Base-by-base conservation (phyloP, 2,329 filamentous ascomycete genomes). In the Lizonia empirigonia region DNA sequence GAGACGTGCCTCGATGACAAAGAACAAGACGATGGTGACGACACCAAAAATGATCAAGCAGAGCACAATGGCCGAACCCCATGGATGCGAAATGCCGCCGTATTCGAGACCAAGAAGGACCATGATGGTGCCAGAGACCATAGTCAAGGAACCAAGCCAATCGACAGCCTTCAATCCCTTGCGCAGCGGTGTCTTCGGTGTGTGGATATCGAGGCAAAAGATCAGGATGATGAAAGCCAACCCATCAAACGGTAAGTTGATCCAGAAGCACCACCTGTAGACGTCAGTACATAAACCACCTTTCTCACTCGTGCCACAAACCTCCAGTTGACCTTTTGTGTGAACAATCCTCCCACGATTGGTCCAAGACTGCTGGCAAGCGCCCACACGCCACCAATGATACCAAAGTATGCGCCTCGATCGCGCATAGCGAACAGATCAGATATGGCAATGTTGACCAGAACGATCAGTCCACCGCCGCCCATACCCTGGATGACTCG, bases 61-160 rank as follows among this genome's bases (percentile, higher is more conserved):
- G 62, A 96, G 81, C 24, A 92, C 88, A 1, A 83, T 86, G 1
- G 88, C 79, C 0, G 88, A 92, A 44, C 76, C 74, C 91, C 91
- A 96, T 1, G 91, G 87, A 57, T 83, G 84, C 18, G 80, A 49
- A 12, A 91, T 82, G 39, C 90, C 91, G 46, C 91, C 92, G 55
- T 93, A 90, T 67, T 95, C 88, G 9, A 96, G 82, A 0, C 91
- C 92, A 33, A 96, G 84, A 4, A 96, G 83, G 58, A 96, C 80
- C 89, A 96, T 93, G 16, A 95, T 78, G 0, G 89, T 92, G 16
- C 87, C 90, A 33, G 88, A 88, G 19, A 92, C 82, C 67, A 95
- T 84, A 23, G 82, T 76, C 9, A 87, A 45, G 1, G 82, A 84
- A 1, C 88, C 89, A 5, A 82, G 60, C 85, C 85, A 87, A 69